A percentile compares a stretch with the other conserved stretches of the same genome.
Evolutionary conservation across 495 filamentous ascomycete species (phyloP).

Genomic region (Parathielavia appendiculata): DNA sequence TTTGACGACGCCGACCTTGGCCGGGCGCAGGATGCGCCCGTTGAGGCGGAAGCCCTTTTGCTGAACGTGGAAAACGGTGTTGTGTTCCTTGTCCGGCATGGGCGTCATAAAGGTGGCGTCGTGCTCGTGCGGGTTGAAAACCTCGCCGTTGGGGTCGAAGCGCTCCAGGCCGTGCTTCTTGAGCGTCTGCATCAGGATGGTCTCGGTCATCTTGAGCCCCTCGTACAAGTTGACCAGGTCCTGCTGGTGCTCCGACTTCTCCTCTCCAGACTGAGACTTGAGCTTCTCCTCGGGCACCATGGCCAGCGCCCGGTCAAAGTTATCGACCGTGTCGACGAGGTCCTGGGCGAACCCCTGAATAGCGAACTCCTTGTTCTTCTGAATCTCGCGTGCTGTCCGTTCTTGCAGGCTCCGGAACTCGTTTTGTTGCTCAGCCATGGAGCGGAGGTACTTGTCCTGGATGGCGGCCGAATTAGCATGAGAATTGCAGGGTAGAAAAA

Average conservation of each 20-base stretch:
- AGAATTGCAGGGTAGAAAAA: background rate
- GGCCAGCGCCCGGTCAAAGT: conserved; percentile 84
- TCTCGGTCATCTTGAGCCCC: conserved; percentile 91
- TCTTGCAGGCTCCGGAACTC: conserved; percentile 97
- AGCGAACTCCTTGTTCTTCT: conserved; percentile 81
- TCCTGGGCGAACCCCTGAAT: conserved; percentile 93
- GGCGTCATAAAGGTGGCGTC: conserved; percentile 93
- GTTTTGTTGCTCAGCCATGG: conserved; percentile 52
- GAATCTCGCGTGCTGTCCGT: conserved; percentile 85
- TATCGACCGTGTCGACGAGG: conserved; percentile 90
- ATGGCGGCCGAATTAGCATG: conserved; percentile 3
- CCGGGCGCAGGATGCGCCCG: conserved; percentile 80
- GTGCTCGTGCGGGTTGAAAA: conserved; percentile 93
- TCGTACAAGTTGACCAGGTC: conserved; percentile 77
- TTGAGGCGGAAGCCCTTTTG: conserved; percentile 93
- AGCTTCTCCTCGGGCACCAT: conserved; percentile 74
- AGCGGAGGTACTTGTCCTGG: conserved; percentile 88
- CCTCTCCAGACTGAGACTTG: conserved; percentile 31
- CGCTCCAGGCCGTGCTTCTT: conserved; percentile 91
- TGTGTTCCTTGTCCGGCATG: conserved; percentile 77
- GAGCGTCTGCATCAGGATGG: conserved; percentile 79
- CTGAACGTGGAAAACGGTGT: conserved; percentile 84
- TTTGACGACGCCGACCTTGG: conserved; percentile 90
- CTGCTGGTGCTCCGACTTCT: conserved; percentile 52
- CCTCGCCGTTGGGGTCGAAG: conserved; percentile 71